phyloP scores from a whole-genome alignment of 805 yeast species.

The Lipomyces starkeyi region DNA sequence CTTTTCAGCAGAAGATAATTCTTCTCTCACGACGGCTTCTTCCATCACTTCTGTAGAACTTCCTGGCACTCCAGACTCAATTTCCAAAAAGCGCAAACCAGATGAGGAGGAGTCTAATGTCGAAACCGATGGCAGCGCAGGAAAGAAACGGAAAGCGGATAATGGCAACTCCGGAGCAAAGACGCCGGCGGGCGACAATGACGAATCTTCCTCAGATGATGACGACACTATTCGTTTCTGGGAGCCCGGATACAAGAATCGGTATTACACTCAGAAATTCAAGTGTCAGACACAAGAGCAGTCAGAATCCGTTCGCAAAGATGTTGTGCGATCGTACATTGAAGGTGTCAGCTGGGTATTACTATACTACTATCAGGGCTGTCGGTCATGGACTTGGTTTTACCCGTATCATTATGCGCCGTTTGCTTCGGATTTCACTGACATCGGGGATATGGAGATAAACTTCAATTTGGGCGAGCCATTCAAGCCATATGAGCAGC shows the following conservation, averaged over 20 bases:
- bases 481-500: slow-evolving; percentile 87
- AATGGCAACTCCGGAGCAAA: slow-evolving; percentile 13
- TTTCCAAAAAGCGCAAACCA: slow-evolving; percentile 38
- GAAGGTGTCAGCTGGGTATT: slow-evolving; percentile 98
- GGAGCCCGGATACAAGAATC: slow-evolving; percentile 84
- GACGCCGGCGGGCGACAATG: slow-evolving; percentile 47
- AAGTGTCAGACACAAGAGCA: slow-evolving; percentile 59
- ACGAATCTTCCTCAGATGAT: slow-evolving; percentile 44
- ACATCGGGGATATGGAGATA: slow-evolving; percentile 54
- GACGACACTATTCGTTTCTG: slow-evolving; percentile 67
- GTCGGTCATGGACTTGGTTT: slow-evolving; percentile 99
- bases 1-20: slow-evolving; percentile 18
- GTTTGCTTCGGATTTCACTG: slow-evolving; percentile 84
- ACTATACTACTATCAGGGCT: slow-evolving; percentile 92
- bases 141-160: slow-evolving; percentile 18
- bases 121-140: slow-evolving; percentile 26
- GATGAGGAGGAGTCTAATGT: slow-evolving; percentile 22
- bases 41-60: slow-evolving; percentile 31
- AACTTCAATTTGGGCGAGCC: slow-evolving; percentile 74
- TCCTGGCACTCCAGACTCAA: slow-evolving; percentile 7
- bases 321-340: slow-evolving; percentile 73
- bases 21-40: slow-evolving; percentile 21
- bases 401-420: slow-evolving; percentile 98
- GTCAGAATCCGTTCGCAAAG: slow-evolving; percentile 56
- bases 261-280: slow-evolving; percentile 83